Conservation (phyloP, 208 protist genomes). For the Trypanosoma mega region DNA sequence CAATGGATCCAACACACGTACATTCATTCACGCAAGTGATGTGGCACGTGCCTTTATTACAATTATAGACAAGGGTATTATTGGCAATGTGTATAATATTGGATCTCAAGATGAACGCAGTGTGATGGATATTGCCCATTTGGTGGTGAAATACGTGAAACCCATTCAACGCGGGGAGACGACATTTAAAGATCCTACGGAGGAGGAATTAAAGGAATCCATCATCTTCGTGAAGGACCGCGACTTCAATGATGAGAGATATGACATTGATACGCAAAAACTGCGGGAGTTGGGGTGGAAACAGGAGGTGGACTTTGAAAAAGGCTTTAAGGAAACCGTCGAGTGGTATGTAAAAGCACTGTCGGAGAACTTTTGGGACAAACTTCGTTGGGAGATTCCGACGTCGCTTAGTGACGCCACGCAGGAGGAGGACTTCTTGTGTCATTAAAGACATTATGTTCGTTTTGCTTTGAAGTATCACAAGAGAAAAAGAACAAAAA, state of each 20-base stretch:
- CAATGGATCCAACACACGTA: conserved; percentile 39
- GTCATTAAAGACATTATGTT: background rate
- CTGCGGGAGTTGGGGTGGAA: conserved; percentile 77
- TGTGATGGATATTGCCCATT: conserved; percentile 48
- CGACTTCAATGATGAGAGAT: conserved; percentile 90
- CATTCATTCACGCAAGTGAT: conserved; percentile 76
- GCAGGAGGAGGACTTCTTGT: background rate
- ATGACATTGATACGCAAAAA: conserved; percentile 65
- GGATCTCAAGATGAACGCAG: conserved; percentile 56
- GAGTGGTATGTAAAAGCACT: conserved; percentile 52
- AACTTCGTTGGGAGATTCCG: conserved; percentile 25
- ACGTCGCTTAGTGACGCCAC: background rate
- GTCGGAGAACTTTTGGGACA: conserved; percentile 29
- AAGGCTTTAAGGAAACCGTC: conserved; percentile 54
- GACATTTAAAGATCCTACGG: conserved; percentile 12
- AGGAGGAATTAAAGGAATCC: conserved; percentile 18
- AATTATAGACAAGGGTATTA: conserved; percentile 63
- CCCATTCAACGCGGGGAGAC: conserved; percentile 11
- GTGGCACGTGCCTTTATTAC: conserved; percentile 63
- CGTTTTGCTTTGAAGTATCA: background rate
- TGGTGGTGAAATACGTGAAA: conserved; percentile 29
- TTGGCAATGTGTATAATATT: conserved; percentile 87
- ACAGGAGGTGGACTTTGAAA: conserved; percentile 43
- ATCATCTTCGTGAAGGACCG: conserved; percentile 50
- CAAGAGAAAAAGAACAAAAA: background rate